Evolutionary conservation across 768 basidiomycete species (phyloP).

Genomic region (Gymnopilus junonius): DNA sequence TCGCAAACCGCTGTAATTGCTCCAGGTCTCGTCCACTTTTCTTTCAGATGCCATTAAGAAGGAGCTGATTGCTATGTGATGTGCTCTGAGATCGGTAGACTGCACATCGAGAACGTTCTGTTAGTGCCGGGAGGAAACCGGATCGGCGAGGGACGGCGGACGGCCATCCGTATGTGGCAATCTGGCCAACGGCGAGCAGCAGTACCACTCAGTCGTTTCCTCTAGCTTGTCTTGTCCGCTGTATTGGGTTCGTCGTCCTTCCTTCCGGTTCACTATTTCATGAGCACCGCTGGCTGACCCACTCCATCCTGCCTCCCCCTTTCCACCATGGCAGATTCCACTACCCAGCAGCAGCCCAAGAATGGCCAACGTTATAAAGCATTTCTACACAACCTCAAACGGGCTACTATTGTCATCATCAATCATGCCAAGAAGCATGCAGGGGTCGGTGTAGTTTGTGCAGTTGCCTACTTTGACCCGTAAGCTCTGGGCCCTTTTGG

Average conservation of each 20-base stretch:
- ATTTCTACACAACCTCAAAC: constrained; percentile 30
- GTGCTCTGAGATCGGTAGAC: no score
- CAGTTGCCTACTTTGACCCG: constrained; percentile 91
- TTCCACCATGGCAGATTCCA: constrained; percentile 32
- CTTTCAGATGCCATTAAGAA: no score
- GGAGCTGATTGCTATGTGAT: no score
- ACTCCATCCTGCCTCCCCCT: constrained; percentile 17
- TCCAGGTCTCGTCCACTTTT: no score
- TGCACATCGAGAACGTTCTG: background rate
- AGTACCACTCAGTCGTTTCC: constrained; percentile 46
- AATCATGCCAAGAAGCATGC: constrained; percentile 67
- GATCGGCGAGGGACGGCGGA: constrained; percentile 23
- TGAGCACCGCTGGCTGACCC: constrained; percentile 17
- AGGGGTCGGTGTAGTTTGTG: constrained; percentile 85
- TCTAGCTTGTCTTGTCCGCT: constrained; percentile 36
- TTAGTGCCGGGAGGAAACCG: constrained; percentile 8
- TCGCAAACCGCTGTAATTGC: no score
- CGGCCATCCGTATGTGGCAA: constrained; percentile 18
- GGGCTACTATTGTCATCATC: constrained; percentile 34
- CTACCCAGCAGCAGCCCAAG: constrained; percentile 6
- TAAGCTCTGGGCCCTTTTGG: constrained; percentile 44
- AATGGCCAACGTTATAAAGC: constrained; percentile 8
- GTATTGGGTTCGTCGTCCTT: constrained; percentile 42
- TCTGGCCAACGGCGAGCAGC: constrained; percentile 24
- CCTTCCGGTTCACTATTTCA: constrained; percentile 35